Evolutionary conservation across 1,284 basidiomycete species (phyloP), one percentile per base, ranked within the genome.

Genomic region (Ceratobasidium sp.): DNA sequence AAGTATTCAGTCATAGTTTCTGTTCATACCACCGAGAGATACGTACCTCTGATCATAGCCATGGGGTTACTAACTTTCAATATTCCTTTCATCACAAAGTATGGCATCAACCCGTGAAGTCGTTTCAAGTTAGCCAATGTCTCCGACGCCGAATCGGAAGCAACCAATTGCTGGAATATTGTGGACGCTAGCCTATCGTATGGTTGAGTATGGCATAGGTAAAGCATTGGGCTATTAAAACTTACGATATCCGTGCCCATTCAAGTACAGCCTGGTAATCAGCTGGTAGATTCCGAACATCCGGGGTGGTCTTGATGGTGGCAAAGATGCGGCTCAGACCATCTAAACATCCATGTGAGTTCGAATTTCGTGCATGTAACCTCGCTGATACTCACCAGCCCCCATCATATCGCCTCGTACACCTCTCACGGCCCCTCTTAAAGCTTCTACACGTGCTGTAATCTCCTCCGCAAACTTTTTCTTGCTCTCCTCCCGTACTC

Each of bases 91-190:
- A 99, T 90, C 87, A 99, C 92, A 83, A 99, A 96, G 86, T 99
- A 99, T 2, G 97, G 97, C 96, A 99, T 98, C 78, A 98, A 87
- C 0, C 95, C 95, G 84, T 99, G 98, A 76, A 98, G 91, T 58
- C 97, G 91, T 86, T 99, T 99, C 80, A 99, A 86, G 80, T 92
- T 90, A 0, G 94, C 89, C 81, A 99, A 94, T 13, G 92, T 94
- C 82, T 98, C 95, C 3, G 97, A 97, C 12, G 97, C 94, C 78
- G 93, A 94, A 85, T 99, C 97, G 18, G 95, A 91, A 0, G 97
- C 97, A 49, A 98, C 91, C 82, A 97, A 97, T 66, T 95, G 92
- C 82, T 97, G 96, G 85, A 99, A 99, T 69, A 99, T 92, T 2
- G 97, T 98, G 4, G 97, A 97, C 0, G 97, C 98, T 79, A 98